Percentiles rank a stretch among this genome's conserved stretches.
Conservation (phyloP, 2,329 filamentous ascomycete species). For the Fusarium gaditjirri region DNA sequence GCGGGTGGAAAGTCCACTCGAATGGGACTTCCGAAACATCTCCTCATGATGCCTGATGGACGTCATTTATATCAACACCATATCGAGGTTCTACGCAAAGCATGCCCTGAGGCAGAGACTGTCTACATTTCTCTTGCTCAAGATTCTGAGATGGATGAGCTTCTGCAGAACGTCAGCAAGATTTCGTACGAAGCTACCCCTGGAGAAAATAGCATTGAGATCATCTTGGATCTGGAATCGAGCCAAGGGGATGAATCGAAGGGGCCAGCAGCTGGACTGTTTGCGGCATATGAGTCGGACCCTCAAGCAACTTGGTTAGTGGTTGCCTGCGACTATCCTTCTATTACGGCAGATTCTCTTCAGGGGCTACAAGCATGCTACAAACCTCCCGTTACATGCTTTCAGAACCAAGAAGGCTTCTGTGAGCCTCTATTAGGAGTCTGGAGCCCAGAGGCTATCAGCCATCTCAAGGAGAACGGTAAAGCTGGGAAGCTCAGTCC, state of each 20-base stretch:
- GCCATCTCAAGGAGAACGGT: background rate
- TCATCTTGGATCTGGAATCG: background rate
- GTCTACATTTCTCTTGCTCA: background rate
- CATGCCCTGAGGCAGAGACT: background rate
- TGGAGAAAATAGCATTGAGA: background rate
- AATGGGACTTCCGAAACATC: background rate
- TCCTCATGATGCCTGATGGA: background rate
- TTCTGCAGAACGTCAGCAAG: fast-evolving
- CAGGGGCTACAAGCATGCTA: fast-evolving
- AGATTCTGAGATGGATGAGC: background rate
- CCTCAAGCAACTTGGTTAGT: background rate
- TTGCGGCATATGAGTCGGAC: background rate
- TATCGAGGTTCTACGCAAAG: background rate
- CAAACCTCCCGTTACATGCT: background rate
- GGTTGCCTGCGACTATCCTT: background rate
- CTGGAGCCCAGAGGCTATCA: background rate
- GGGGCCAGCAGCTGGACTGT: background rate
- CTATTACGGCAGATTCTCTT: background rate
- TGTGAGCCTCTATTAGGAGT: background rate
- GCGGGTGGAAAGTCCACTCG: background rate
- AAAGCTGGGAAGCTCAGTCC: background rate
- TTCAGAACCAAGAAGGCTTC: background rate
- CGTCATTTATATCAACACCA: background rate
- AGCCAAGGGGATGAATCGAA: background rate
- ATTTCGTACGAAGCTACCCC: fast-evolving